Percentiles rank a stretch among this genome's conserved stretches.
These are phyloP conservation scores for Ajuga chamaepitys DNA, from an alignment of 257 asterid genomes.

Conservation along the genomic window DNA sequence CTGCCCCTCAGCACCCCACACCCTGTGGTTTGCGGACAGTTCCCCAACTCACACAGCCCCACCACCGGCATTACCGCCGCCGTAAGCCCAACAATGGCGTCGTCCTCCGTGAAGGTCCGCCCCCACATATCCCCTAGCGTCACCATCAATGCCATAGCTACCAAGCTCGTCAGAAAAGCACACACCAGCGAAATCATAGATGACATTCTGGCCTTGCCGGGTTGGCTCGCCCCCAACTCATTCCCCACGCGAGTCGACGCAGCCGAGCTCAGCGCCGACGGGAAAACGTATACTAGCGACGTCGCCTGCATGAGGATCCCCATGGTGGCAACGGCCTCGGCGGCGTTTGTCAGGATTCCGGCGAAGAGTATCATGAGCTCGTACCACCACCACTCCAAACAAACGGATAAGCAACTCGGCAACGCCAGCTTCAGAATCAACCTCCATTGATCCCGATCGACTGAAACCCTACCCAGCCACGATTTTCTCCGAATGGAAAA, in stretches of 20 bases:
- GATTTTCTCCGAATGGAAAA: conserved; percentile 13
- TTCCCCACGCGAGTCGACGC: conserved; percentile 1
- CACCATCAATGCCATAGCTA: conserved; percentile 30
- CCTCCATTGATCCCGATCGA: conserved; percentile 54
- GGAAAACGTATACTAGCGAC: conserved; percentile 49
- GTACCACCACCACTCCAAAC: conserved; percentile 98
- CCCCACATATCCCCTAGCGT: conserved; percentile 31
- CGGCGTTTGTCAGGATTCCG: conserved; percentile 40
- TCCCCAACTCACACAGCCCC: conserved; percentile 70
- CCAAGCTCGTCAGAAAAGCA: conserved; percentile 30
- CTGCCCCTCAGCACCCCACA: conserved; percentile 72
- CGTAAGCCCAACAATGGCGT: conserved; percentile 25
- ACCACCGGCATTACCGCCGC: conserved; percentile 49
- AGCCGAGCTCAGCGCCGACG: conserved; percentile 40
- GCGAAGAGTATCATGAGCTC: conserved; percentile 66
- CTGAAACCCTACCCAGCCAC: conserved; percentile 42
- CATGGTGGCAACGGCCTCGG: conserved; percentile 53
- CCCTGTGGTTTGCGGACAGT: conserved; percentile 65
- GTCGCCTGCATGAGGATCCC: conserved; percentile 62
- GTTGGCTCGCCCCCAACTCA: conserved; percentile 53
- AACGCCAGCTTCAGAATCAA: conserved; percentile 23
- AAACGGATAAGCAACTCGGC: conserved; percentile 68
- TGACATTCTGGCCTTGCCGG: conserved; percentile 33
- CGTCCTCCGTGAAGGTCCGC: conserved; percentile 35
- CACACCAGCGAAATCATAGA: conserved; percentile 29